Percentiles rank a stretch among this genome's conserved stretches.
These are phyloP conservation scores for Nakaseomyces bracarensis DNA, from an alignment of 1,139 yeast genomes.

Conservation along the genomic window DNA sequence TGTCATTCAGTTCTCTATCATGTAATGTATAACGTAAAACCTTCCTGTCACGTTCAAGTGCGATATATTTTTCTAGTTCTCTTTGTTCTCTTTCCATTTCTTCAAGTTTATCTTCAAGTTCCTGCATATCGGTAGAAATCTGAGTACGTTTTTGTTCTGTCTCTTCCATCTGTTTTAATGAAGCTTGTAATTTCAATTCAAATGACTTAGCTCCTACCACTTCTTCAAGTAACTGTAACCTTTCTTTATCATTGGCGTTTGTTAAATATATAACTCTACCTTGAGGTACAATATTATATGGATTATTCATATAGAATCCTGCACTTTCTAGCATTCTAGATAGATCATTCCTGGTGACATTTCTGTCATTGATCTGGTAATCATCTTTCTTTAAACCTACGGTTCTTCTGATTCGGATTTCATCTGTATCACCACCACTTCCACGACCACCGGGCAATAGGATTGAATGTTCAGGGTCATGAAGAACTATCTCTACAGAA, in stretches of 20 bases:
- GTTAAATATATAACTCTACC: conserved; percentile 83
- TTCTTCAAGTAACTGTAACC: conserved; percentile 72
- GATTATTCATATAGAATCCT: conserved; percentile 84
- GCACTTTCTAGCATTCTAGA: conserved; percentile 83
- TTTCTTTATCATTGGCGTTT: conserved; percentile 77
- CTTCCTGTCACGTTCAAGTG: conserved; percentile 59
- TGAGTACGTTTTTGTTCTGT: conserved; percentile 63
- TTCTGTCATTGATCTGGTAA: conserved; percentile 64
- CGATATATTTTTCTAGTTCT: conserved; percentile 64
- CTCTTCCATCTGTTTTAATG: conserved; percentile 68
- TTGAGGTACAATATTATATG: conserved; percentile 95
- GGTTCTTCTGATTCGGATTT: conserved; percentile 72
- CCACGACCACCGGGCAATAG: conserved; percentile 41
- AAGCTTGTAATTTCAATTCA: conserved; percentile 71
- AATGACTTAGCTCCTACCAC: conserved; percentile 94
- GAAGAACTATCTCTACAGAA: conserved; percentile 82
- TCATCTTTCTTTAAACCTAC: conserved; percentile 91
- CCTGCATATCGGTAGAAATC: conserved; percentile 64
- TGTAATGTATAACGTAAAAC: conserved; percentile 66
- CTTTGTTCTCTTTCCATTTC: conserved; percentile 77
- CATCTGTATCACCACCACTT: conserved; percentile 41
- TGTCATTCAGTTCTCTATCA: conserved; percentile 63
- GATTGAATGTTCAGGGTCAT: conserved; percentile 68
- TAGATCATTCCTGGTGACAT: conserved; percentile 74
- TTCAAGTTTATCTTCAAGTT: conserved; percentile 60